phyloP scores from a whole-genome alignment of 1,139 yeast genomes.

The Insectozyma bohioensis region DNA sequence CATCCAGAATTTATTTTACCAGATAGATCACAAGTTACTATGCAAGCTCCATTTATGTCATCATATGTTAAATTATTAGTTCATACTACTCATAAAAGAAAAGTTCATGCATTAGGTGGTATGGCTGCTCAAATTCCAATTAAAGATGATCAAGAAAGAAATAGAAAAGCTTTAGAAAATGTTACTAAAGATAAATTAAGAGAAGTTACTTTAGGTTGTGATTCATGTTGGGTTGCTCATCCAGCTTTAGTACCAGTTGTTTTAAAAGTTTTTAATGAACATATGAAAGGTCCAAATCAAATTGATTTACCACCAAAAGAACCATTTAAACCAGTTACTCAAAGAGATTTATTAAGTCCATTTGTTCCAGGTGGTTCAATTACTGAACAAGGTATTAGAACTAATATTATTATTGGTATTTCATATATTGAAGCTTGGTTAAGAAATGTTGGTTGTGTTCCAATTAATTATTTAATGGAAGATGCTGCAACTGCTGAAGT shows the following conservation, averaged over 20 bases:
- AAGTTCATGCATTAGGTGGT: slow-evolving; percentile 81
- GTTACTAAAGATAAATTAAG: slow-evolving; percentile 72
- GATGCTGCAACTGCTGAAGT: slow-evolving; percentile 90
- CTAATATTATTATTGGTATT: slow-evolving; percentile 70
- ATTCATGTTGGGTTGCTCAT: slow-evolving; percentile 84
- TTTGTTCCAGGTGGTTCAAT: slow-evolving; percentile 62
- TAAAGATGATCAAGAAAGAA: slow-evolving; percentile 64
- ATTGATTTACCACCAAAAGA: slow-evolving; percentile 57
- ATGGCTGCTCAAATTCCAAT: slow-evolving; percentile 86
- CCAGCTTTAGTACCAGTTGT: slow-evolving; percentile 78
- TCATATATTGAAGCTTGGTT: slow-evolving; percentile 85
- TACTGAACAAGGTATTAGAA: slow-evolving; percentile 73
- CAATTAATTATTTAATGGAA: slow-evolving; percentile 82
- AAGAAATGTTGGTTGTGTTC: slow-evolving; percentile 77
- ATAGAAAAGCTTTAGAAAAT: slow-evolving; percentile 66
- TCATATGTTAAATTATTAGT: slow-evolving; percentile 67
- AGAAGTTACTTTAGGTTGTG: slow-evolving; percentile 75
- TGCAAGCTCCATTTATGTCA: slow-evolving; percentile 75
- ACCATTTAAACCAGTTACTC: slow-evolving; percentile 48
- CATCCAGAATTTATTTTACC: slow-evolving; percentile 60
- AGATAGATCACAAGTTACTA: slow-evolving; percentile 71
- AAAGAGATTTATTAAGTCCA: slow-evolving; percentile 70
- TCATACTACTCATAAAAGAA: slow-evolving; percentile 71
- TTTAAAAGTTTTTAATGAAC: slow-evolving; percentile 72
- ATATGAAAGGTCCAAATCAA: slow-evolving; percentile 85